Percentiles rank a stretch among this genome's conserved stretches.
Evolutionary conservation across 2,329 filamentous ascomycete genomes (phyloP).

Genomic region (Fusarium globosum): DNA sequence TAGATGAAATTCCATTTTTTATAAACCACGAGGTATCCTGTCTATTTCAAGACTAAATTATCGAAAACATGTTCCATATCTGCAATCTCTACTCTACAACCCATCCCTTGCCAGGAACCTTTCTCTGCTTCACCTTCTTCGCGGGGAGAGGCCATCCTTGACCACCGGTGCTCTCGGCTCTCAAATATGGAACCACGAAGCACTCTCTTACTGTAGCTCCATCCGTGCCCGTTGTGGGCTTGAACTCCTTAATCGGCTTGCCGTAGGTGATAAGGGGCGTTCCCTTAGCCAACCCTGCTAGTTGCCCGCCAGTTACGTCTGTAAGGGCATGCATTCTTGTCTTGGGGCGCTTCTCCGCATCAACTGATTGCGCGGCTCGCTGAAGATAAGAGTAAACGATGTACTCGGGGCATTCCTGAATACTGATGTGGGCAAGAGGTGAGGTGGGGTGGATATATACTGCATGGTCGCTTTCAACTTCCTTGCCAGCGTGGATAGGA

Average conservation of each 20-base stretch:
- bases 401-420: constrained; percentile 84
- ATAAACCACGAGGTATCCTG: constrained; percentile 37
- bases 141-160: constrained; percentile 87
- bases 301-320: constrained; percentile 78
- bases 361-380: constrained; percentile 64
- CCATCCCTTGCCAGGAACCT: constrained; percentile 79
- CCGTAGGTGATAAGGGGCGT: constrained; percentile 87
- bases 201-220: constrained; percentile 71
- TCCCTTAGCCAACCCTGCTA: constrained; percentile 82
- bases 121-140: constrained; percentile 85
- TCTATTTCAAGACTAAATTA: constrained; percentile 30
- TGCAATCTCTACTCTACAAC: constrained; percentile 65
- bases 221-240: constrained; percentile 53
- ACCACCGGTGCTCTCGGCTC: constrained; percentile 73
- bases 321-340: constrained; percentile 91
- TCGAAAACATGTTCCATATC: neutral
- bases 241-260: constrained; percentile 89
- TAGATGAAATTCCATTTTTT: neutral
- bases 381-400: constrained; percentile 90
- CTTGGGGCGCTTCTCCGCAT: constrained; percentile 69
- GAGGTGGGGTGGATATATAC: constrained; percentile 92
- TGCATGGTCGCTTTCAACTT: constrained; percentile 66
- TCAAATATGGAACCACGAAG: constrained; percentile 83
- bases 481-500: constrained; percentile 63
- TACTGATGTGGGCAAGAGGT: constrained; percentile 75